Evolutionary conservation across 192 early-diverging fungal species (phyloP).

Genomic region (Hyaloraphidium curvatum): DNA sequence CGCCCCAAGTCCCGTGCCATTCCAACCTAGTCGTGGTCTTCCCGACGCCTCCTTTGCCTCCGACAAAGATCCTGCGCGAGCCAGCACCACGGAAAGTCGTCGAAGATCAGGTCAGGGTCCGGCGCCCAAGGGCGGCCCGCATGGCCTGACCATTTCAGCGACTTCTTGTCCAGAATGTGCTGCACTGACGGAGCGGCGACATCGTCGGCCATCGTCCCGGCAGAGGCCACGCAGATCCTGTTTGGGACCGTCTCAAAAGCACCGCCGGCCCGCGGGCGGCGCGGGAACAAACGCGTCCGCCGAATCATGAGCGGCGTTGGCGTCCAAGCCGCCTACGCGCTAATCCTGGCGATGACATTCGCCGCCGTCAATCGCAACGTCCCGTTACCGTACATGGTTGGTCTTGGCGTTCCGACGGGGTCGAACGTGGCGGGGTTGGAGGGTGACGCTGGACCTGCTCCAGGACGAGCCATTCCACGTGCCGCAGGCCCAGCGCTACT

Average conservation of each 20-base stretch:
- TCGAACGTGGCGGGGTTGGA: neutral
- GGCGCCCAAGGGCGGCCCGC: too few relatives aligned
- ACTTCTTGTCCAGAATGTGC: constrained; percentile 91
- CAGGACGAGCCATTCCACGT: constrained; percentile 94
- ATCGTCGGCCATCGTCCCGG: neutral
- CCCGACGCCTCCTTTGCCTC: constrained; percentile 98
- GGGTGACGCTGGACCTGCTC: neutral
- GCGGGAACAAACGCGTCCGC: too few relatives aligned
- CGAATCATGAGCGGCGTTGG: too few relatives aligned
- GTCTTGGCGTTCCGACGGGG: neutral
- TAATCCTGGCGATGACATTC: too few relatives aligned
- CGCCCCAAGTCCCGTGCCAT: neutral
- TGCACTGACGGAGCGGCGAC: constrained; percentile 56
- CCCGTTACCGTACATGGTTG: constrained; percentile 36
- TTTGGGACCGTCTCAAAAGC: too few relatives aligned
- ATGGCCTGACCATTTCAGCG: too few relatives aligned
- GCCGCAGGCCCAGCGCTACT: constrained; percentile 75
- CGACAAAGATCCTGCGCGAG: constrained; percentile 99
- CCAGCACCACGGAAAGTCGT: too few relatives aligned
- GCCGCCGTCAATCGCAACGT: constrained; percentile 5
- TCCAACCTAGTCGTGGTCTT: constrained; percentile 50
- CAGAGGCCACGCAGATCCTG: too few relatives aligned
- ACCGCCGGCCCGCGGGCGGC: too few relatives aligned
- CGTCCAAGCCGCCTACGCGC: too few relatives aligned
- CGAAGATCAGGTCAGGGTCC: too few relatives aligned